A percentile compares a stretch with the other conserved stretches of the same genome.
Conservation (phyloP, 441 rosid genomes). For the Codiaeum variegatum region DNA sequence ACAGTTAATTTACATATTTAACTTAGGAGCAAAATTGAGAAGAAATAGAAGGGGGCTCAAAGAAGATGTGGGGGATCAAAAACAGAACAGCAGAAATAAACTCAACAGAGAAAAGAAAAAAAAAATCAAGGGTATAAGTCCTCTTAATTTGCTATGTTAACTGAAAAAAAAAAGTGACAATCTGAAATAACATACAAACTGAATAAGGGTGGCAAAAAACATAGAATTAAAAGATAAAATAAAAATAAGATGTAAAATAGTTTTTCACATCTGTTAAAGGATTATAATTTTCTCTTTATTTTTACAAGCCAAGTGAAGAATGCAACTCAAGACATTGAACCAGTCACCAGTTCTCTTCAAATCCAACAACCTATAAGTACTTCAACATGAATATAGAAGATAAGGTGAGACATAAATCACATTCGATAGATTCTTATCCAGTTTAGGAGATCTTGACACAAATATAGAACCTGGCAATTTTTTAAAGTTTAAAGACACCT, state of each 20-base stretch:
- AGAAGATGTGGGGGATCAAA: neutral
- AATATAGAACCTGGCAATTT: neutral
- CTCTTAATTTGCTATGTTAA: neutral
- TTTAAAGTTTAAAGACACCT: neutral
- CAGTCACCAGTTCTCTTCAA: neutral
- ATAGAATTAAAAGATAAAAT: neutral
- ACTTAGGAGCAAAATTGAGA: neutral
- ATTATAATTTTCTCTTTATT: neutral
- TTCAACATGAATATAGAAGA: neutral
- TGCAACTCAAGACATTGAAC: neutral
- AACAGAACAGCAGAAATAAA: neutral
- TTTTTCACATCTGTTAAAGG: neutral
- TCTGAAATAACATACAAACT: neutral
- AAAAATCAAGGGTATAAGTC: neutral
- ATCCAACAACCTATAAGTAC: neutral
- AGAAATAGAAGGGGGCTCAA: neutral
- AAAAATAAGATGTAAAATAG: neutral
- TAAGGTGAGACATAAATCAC: neutral
- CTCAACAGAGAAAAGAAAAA: neutral
- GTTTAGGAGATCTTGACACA: neutral
- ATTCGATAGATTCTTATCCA: neutral
- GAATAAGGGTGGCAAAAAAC: neutral
- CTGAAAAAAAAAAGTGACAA: neutral
- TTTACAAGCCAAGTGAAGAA: neutral
- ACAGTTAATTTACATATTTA: neutral